Conservation (phyloP, 768 basidiomycete species). For the Auricularia cornea region DNA sequence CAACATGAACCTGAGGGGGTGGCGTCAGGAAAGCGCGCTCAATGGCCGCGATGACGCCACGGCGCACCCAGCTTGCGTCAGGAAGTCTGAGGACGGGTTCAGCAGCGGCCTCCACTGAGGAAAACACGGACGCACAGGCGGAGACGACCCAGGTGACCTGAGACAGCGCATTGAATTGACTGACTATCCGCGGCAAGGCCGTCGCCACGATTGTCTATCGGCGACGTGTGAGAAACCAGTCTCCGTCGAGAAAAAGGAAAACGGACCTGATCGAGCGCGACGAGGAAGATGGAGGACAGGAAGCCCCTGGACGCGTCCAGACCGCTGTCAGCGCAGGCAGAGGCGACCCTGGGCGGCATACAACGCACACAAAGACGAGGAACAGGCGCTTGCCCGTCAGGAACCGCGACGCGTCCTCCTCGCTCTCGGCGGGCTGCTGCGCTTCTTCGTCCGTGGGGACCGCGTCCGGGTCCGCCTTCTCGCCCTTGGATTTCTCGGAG, state of each 20-base stretch:
- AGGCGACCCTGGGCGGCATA: too few relatives aligned
- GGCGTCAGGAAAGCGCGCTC: background rate
- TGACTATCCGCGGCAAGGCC: constrained; percentile 22
- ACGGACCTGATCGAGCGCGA: constrained; percentile 22
- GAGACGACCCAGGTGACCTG: constrained; percentile 20
- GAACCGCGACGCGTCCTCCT: background rate
- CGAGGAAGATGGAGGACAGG: constrained; percentile 16
- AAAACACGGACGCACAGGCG: constrained; percentile 3
- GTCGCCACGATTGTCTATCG: constrained; percentile 28
- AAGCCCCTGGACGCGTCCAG: background rate
- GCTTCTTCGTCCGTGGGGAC: background rate
- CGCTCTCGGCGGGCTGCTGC: background rate
- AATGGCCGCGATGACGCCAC: background rate
- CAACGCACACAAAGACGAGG: background rate
- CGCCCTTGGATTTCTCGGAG: background rate
- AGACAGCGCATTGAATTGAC: constrained; percentile 20
- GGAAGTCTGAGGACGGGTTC: constrained; percentile 14
- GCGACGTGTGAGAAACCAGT: too few relatives aligned
- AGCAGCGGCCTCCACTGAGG: constrained; percentile 3
- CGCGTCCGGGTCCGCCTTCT: background rate
- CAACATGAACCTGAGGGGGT: constrained; percentile 17
- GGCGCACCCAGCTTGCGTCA: constrained; percentile 16
- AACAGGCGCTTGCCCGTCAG: background rate
- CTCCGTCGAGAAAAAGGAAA: too few relatives aligned
- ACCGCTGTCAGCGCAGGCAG: background rate